Evolutionary conservation across 2,329 filamentous ascomycete species (phyloP).

Genomic region (Leptographium radiaticola): DNA sequence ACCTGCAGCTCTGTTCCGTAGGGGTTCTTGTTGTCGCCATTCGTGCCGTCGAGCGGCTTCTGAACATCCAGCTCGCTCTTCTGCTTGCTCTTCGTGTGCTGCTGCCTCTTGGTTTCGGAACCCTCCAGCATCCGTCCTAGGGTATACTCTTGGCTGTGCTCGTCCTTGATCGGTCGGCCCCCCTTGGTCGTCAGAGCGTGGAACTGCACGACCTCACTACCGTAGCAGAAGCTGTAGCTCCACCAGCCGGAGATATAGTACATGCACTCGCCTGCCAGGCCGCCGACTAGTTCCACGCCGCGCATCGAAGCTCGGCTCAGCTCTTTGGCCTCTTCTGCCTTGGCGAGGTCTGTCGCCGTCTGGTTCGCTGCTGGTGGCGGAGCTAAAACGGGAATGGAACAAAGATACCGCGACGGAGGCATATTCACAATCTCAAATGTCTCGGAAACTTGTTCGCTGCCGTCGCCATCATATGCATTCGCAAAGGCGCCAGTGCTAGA

Average conservation of each 20-base stretch:
- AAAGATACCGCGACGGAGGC: constrained; percentile 62
- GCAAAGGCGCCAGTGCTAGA: constrained; percentile 15
- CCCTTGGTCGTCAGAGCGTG: constrained; percentile 66
- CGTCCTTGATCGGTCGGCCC: constrained; percentile 66
- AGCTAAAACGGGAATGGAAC: constrained; percentile 62
- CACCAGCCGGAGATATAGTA: constrained; percentile 82
- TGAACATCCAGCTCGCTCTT: constrained; percentile 11
- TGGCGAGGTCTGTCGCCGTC: constrained; percentile 52
- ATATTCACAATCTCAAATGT: constrained; percentile 66
- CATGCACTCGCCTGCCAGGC: constrained; percentile 68
- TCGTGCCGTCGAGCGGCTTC: constrained; percentile 4
- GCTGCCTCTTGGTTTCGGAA: neutral
- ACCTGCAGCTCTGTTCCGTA: constrained; percentile 57
- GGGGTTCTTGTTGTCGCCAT: constrained; percentile 10
- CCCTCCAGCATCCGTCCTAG: constrained; percentile 45
- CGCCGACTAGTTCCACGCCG: constrained; percentile 67
- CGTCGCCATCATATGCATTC: constrained; percentile 17
- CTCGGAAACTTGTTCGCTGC: constrained; percentile 22
- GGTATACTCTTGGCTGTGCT: constrained; percentile 60
- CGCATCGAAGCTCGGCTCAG: constrained; percentile 61
- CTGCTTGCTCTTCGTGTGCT: constrained; percentile 5
- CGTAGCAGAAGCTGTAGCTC: constrained; percentile 93
- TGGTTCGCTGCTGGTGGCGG: constrained; percentile 44
- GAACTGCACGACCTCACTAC: constrained; percentile 76
- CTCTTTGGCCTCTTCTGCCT: constrained; percentile 68